These are phyloP conservation scores for Sordariomycetes sp. DNA, from an alignment of 2,329 filamentous ascomycete species.

Conservation along the genomic window DNA sequence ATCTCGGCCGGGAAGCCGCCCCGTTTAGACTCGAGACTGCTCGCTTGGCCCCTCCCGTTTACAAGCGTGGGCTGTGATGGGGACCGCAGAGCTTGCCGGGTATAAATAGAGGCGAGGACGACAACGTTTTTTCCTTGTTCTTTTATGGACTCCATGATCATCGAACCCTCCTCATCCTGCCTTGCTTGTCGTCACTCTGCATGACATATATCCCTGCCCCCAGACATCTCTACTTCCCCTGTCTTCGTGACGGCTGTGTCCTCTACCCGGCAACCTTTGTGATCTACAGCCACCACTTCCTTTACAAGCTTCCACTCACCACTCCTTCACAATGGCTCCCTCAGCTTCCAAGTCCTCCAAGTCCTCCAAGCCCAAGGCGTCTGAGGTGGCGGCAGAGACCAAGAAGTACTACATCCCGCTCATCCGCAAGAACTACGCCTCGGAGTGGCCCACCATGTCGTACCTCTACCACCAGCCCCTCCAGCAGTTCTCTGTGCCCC, in stretches of 20 bases:
- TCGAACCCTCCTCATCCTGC: neutral
- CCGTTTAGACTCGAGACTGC: neutral
- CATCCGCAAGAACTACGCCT: slow-evolving; percentile 42
- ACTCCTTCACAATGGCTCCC: neutral
- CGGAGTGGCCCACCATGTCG: slow-evolving; percentile 43
- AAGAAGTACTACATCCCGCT: slow-evolving; percentile 56
- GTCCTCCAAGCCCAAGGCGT: slow-evolving; percentile 3
- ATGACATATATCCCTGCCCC: neutral
- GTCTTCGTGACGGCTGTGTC: neutral
- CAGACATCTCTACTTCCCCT: neutral
- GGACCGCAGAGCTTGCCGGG: neutral
- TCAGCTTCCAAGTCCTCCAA: slow-evolving; percentile 2
- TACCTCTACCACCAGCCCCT: slow-evolving; percentile 40
- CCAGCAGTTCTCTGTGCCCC: slow-evolving; percentile 28
- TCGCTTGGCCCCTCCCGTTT: neutral
- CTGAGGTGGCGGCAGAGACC: slow-evolving; percentile 59
- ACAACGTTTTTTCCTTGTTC: neutral
- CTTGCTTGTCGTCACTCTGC: neutral
- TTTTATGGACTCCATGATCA: neutral
- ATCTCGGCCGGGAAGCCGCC: neutral
- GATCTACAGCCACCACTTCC: neutral
- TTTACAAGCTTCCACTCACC: neutral
- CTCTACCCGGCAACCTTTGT: neutral
- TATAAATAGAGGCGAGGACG: neutral
- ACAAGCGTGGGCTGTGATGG: neutral